Base-by-base conservation (phyloP, 805 yeast genomes). In the Wickerhamomyces bovis region DNA sequence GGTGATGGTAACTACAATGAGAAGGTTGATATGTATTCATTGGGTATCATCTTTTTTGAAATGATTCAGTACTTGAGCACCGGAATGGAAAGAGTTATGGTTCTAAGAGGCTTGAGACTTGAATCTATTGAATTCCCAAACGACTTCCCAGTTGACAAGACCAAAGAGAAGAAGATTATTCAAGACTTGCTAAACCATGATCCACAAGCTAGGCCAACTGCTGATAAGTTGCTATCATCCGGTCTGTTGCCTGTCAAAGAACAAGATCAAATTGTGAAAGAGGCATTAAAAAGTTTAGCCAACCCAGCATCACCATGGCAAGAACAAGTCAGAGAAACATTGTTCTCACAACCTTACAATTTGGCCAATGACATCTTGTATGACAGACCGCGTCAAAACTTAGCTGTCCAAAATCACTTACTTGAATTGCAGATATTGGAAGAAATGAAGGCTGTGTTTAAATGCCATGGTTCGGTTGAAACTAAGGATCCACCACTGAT, bases 301-400 rank as follows among this genome's bases (percentile, higher is more conserved):
- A 90, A 89, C 62, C 92, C 96, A 0, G 81, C 94, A 0, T 87
- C 97, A 0, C 90, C 96, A 1, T 89, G 97, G 95, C 94, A 90
- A 53, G 87, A 82, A 52, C 95, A 89, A 62, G 96, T 94, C 0
- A 76, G 97, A 58, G 85, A 84, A 45, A 85, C 94, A 0, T 67
- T 94, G 31, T 94, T 94, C 63, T 74, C 85, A 15, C 95, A 88
- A 56, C 89, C 96, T 0, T 84, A 89, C 56, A 83, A 83, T 63
- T 73, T 86, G 49, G 96, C 96, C 0, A 81, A 83, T 53, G 97
- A 89, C 62, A 77, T 89, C 13, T 70, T 94, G 50, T 94, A 85
- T 64, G 98, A 90, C 48, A 73, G 73, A 41, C 43, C 63, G 1
- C 61, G 62, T 20, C 44, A 41, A 38, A 49, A 33, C 4, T 48